Evolutionary conservation across 768 basidiomycete species (phyloP), one percentile per base, ranked within the genome.

Genomic region (Kwoniella mangroviensis): DNA sequence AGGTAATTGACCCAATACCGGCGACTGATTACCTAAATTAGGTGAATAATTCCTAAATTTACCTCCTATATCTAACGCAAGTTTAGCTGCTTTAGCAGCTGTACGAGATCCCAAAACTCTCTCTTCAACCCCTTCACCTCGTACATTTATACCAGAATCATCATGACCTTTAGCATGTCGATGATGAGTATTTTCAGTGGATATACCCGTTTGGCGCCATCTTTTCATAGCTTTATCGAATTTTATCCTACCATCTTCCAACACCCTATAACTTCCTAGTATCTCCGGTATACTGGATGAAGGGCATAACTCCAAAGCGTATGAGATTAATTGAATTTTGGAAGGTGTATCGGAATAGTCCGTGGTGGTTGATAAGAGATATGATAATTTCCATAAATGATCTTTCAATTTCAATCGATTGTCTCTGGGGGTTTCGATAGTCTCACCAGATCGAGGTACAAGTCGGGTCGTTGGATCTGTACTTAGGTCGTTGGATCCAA

Each of bases 311-410:
- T 93, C 90, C 34, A 98, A 85, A 2, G 94, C 92, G 60, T 89
- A 88, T 1, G 93, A 93, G 21, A 98, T 83, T 1, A 96, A 86
- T 1, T 83, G 84, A 69, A 93, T 85, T 78, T 91, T 91, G 74
- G 89, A 88, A 12, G 87, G 82, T 6, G 88, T 82, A 69, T 94
- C 90, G 1, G 86, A 77, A 76, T 90, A 94, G 76, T 91, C 92
- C 7, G 88, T 85, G 73, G 94, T 91, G 68, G 90, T 88, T 17
- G 93, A 95, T 2, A 98, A 87, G 82, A 92, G 90, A 84, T 90
- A 93, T 79, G 92, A 93, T 2, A 91, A 89, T 28, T 91, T 89
- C 95, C 95, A 98, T 73, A 91, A 92, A 43, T 94, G 90, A 73
- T 93, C 90, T 57, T 28, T 68, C 60, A 67, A 84, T 82, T 28